Evolutionary conservation across 2,329 filamentous ascomycete species (phyloP).

Genomic region (Beauveria medogensis): DNA sequence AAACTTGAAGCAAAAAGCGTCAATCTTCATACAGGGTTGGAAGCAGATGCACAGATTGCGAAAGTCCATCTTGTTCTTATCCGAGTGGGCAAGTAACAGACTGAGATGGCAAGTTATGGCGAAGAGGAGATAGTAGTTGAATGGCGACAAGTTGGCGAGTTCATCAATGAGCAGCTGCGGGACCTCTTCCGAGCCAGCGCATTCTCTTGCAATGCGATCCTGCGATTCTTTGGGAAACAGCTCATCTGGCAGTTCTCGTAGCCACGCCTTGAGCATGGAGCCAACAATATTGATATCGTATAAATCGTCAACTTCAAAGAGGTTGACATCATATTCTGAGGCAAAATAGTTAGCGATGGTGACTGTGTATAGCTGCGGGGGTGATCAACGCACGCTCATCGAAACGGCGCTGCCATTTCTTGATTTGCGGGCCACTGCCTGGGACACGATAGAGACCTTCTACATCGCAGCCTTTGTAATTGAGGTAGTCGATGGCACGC

Average conservation of each 20-base stretch:
- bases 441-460: constrained; percentile 91
- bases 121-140: constrained; percentile 96
- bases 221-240: constrained; percentile 82
- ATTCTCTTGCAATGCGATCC: constrained; percentile 71
- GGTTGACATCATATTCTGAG: constrained; percentile 75
- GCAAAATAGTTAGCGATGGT: background rate
- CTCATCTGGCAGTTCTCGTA: constrained; percentile 89
- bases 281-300: constrained; percentile 97
- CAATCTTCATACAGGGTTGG: constrained; percentile 93
- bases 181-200: constrained; percentile 67
- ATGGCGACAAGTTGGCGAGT: constrained; percentile 86
- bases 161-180: constrained; percentile 84
- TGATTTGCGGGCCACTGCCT: constrained; percentile 82
- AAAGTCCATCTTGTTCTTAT: constrained; percentile 98
- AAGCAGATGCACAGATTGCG: constrained; percentile 95
- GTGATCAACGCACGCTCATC: constrained; percentile 57
- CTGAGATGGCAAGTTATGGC: constrained; percentile 95
- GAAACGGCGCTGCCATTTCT: constrained; percentile 87
- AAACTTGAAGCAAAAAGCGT: constrained; percentile 91
- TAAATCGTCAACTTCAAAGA: constrained; percentile 78
- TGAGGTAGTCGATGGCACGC: constrained; percentile 92
- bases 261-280: constrained; percentile 93
- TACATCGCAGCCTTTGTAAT: constrained; percentile 88
- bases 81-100: constrained; percentile 79
- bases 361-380: background rate